Evolutionary conservation across 129 eudicot genomes (phyloP).

Genomic region (Solidago caesia): DNA sequence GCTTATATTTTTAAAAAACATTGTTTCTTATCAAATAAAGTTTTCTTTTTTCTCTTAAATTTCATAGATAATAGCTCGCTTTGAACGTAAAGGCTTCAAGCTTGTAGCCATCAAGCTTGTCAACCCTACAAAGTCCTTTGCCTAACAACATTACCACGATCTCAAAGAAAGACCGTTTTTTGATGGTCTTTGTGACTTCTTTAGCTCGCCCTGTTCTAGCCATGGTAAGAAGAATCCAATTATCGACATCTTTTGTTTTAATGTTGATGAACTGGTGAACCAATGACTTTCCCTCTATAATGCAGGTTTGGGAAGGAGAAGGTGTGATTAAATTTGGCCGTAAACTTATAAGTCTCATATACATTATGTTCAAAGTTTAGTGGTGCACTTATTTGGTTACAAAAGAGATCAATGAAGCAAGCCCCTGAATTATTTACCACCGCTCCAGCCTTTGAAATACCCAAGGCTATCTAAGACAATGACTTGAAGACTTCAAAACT

Average conservation of each 20-base stretch:
- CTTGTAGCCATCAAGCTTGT: no score
- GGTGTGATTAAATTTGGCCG: conserved; percentile 96
- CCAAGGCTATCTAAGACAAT: no score
- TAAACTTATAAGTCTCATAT: no score
- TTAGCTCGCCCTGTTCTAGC: conserved; percentile 99
- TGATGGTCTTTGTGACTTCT: conserved; percentile 81
- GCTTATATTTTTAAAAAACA: neutral
- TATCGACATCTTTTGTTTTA: neutral
- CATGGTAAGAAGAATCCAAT: conserved; percentile 53
- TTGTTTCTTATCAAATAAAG: neutral
- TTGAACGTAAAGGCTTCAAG: no score
- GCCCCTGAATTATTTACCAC: no score
- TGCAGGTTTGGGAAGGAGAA: conserved; percentile 99
- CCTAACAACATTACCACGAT: conserved; percentile 82
- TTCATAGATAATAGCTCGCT: no score
- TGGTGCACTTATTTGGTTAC: no score
- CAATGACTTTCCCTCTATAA: conserved; percentile 2
- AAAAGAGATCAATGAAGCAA: no score
- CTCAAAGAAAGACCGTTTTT: conserved; percentile 93
- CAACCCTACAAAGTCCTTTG: no score
- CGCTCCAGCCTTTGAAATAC: no score
- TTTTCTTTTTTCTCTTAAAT: conserved; percentile 18
- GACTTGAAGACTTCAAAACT: no score
- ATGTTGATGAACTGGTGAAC: neutral
- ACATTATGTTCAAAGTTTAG: no score